Conservation (phyloP, 345 rosid species). For the Corchorus capsularis region DNA sequence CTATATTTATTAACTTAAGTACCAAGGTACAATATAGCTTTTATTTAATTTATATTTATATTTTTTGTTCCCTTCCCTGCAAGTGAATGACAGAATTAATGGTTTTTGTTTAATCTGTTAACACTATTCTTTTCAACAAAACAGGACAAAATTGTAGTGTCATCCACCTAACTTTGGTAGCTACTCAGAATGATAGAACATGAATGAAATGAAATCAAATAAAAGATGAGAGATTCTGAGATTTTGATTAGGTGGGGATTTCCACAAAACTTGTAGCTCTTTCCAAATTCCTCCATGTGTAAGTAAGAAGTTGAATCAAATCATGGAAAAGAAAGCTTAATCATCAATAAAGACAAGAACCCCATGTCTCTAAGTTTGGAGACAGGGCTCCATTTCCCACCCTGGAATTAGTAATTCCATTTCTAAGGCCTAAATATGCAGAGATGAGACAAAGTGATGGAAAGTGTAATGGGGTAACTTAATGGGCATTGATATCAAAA, state of each 20-base stretch:
- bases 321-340: constrained; percentile 15
- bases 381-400: constrained; percentile 34
- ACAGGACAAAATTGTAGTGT: constrained; percentile 32
- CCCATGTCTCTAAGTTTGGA: constrained; percentile 35
- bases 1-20: background rate
- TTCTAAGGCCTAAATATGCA: constrained; percentile 21
- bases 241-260: constrained; percentile 28
- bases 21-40: background rate
- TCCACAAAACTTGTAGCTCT: constrained; percentile 3
- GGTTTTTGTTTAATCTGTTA: constrained; percentile 12
- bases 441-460: constrained; percentile 30
- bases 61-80: background rate
- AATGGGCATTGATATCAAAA: constrained; percentile 24
- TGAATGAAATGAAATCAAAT: background rate
- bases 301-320: constrained; percentile 15
- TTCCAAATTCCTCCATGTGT: background rate
- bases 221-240: constrained; percentile 12
- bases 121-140: constrained; percentile 19
- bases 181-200: constrained; percentile 19
- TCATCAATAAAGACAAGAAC: constrained; percentile 31
- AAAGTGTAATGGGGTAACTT: constrained; percentile 20
- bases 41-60: too few relatives aligned
- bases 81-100: background rate
- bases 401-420: background rate
- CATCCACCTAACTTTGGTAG: constrained; percentile 26